These are phyloP conservation scores for Heimioporus retisporus DNA, from an alignment of 1,284 basidiomycete species.

Conservation along the genomic window DNA sequence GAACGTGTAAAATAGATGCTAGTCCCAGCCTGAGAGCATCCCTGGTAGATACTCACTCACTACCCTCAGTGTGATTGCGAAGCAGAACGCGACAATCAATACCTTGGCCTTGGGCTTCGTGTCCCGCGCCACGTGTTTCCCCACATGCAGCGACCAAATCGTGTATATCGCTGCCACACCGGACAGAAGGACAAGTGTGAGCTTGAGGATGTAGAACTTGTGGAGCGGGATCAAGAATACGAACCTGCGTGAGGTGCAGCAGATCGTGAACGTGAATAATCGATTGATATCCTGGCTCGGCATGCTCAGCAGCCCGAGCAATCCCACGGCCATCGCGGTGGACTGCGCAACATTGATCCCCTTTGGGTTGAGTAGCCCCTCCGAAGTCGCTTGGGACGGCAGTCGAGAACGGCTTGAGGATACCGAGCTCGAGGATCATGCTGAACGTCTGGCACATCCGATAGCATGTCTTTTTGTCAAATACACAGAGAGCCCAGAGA, in stretches of 20 bases:
- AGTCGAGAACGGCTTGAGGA: conserved; percentile 68
- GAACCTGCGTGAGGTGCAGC: conserved; percentile 53
- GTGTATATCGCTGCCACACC: conserved; percentile 79
- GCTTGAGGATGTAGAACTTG: conserved; percentile 75
- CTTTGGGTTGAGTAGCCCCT: conserved; percentile 71
- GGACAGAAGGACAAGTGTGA: conserved; percentile 77
- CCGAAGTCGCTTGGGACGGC: conserved; percentile 59
- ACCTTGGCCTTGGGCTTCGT: conserved; percentile 70
- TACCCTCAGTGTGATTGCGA: conserved; percentile 66
- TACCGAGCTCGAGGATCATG: conserved; percentile 61
- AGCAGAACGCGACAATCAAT: conserved; percentile 42
- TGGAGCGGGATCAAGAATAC: conserved; percentile 64
- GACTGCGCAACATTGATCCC: conserved; percentile 57
- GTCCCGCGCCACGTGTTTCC: conserved; percentile 57
- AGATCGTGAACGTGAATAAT: conserved; percentile 65
- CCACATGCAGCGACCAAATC: conserved; percentile 72
- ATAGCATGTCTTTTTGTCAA: too few relatives aligned
- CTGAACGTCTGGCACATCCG: conserved; percentile 74
- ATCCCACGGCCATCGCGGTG: conserved; percentile 56
- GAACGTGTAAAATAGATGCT: conserved; percentile 14
- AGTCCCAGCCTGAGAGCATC: conserved; percentile 24
- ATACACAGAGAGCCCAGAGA: too few relatives aligned
- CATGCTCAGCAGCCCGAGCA: conserved; percentile 60
- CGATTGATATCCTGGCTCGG: conserved; percentile 58
- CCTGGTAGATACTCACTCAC: conserved; percentile 71